These are phyloP conservation scores for Fusarium austroafricanum DNA, from an alignment of 2,329 filamentous ascomycete genomes.

Conservation along the genomic window DNA sequence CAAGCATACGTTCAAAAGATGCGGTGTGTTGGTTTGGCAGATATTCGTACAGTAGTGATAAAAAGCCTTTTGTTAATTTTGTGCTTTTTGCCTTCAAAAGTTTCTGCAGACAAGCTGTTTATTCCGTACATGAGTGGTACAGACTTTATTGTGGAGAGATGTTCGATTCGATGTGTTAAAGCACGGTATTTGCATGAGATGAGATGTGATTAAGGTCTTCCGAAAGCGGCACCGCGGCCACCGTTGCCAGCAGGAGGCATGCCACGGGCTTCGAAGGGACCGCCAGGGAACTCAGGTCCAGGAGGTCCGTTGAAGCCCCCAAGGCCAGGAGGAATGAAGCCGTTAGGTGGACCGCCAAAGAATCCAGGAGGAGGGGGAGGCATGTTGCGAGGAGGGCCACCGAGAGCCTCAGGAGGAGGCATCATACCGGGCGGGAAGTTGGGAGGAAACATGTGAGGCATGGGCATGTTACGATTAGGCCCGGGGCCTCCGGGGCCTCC, in stretches of 20 bases:
- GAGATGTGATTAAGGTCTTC: conserved; percentile 44
- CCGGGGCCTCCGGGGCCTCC: conserved; percentile 27
- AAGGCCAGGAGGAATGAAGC: conserved; percentile 67
- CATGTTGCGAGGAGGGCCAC: conserved; percentile 65
- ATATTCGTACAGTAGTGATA: conserved; percentile 37
- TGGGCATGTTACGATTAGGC: conserved; percentile 57
- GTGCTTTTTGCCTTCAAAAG: conserved; percentile 18
- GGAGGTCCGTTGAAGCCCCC: conserved; percentile 66
- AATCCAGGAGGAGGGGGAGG: conserved; percentile 69
- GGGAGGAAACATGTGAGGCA: conserved; percentile 71
- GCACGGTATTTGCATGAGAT: background rate
- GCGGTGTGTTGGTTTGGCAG: conserved; percentile 29
- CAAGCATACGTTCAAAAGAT: conserved; percentile 29
- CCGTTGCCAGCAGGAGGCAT: conserved; percentile 62
- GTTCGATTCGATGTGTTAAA: conserved; percentile 1
- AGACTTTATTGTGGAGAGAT: conserved; percentile 6
- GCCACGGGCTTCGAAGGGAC: conserved; percentile 66
- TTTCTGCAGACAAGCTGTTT: conserved; percentile 30
- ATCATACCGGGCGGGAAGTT: conserved; percentile 66
- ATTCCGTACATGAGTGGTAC: conserved; percentile 39
- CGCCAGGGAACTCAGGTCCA: conserved; percentile 59
- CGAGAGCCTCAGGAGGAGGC: conserved; percentile 62
- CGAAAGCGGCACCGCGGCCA: conserved; percentile 51
- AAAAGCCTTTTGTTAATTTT: background rate
- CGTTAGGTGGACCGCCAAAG: conserved; percentile 62